Conservation (phyloP, 2,329 filamentous ascomycete genomes). For the Monosporascus sp. region DNA sequence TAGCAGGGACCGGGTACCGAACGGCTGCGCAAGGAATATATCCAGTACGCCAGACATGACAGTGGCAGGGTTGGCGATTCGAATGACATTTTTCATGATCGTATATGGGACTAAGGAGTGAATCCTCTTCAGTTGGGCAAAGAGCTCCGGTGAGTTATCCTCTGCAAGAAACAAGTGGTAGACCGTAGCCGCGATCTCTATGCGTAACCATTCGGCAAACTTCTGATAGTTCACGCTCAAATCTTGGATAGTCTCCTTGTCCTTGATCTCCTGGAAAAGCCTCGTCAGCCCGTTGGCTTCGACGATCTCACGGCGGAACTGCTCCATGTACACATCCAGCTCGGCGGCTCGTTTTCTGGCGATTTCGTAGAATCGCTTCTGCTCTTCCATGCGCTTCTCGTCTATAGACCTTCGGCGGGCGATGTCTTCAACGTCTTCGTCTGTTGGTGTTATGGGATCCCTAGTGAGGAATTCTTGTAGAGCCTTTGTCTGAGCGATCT, state of each 20-base stretch:
- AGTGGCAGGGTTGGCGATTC: conserved; percentile 90
- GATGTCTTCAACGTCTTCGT: conserved; percentile 82
- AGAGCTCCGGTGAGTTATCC: conserved; percentile 94
- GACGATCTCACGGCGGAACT: conserved; percentile 68
- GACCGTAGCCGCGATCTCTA: conserved; percentile 92
- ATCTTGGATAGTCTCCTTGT: conserved; percentile 81
- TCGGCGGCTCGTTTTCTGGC: conserved; percentile 85
- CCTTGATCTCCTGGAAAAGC: conserved; percentile 87
- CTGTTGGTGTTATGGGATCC: conserved; percentile 66
- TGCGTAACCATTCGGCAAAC: conserved; percentile 96
- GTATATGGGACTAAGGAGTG: conserved; percentile 93
- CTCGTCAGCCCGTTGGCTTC: conserved; percentile 79
- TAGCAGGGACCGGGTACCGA: conserved; percentile 82
- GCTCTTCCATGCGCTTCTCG: conserved; percentile 83
- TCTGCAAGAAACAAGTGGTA: conserved; percentile 97
- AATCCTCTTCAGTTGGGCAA: conserved; percentile 88
- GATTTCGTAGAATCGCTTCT: conserved; percentile 92
- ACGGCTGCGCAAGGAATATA: conserved; percentile 91
- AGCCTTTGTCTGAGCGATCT: conserved; percentile 75
- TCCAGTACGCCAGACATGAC: conserved; percentile 97
- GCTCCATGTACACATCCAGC: conserved; percentile 95
- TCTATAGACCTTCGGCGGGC: conserved; percentile 75
- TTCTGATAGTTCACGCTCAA: conserved; percentile 95
- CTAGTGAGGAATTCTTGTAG: conserved; percentile 78
- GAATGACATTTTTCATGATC: conserved; percentile 92